A percentile compares a stretch with the other conserved stretches of the same genome.
Conservation (phyloP, 2,329 filamentous ascomycete species). For the Leptographium flavum region DNA sequence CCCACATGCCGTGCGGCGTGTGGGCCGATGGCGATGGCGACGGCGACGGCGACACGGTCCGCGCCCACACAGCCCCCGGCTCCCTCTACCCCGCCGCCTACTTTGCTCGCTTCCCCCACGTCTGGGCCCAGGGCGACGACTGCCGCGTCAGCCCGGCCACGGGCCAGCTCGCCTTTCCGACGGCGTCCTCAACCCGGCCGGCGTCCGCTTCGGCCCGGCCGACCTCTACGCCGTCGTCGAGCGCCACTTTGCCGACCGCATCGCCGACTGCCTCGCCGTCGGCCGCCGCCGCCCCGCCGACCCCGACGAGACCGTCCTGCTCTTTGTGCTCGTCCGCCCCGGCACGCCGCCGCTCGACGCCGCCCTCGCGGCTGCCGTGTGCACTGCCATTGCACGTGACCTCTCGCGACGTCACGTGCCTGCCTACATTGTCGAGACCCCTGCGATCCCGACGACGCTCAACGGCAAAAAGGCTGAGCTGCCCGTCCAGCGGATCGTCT, state of each 20-base stretch:
- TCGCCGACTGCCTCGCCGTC: conserved; percentile 65
- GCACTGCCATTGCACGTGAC: conserved; percentile 49
- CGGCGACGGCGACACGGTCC: conserved; percentile 5
- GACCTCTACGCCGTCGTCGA: conserved; percentile 70
- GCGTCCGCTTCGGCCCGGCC: conserved; percentile 64
- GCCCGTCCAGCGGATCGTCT: conserved; percentile 74
- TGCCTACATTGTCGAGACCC: conserved; percentile 63
- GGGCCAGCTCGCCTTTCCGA: conserved; percentile 51
- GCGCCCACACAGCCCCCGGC: conserved; percentile 28
- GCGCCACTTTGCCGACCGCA: conserved; percentile 42
- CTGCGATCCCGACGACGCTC: conserved; percentile 71
- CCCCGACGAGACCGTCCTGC: conserved; percentile 36
- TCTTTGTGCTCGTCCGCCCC: conserved; percentile 41
- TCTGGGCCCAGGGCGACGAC: conserved; percentile 79
- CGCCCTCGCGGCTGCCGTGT: conserved; percentile 42
- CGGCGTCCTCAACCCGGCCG: conserved; percentile 66
- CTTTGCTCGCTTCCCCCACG: conserved; percentile 48
- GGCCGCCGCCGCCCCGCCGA: conserved; percentile 54
- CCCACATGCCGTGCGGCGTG: conserved; percentile 58
- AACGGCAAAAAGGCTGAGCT: conserved; percentile 79
- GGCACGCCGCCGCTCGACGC: conserved; percentile 38
- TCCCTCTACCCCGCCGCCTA: conserved; percentile 46
- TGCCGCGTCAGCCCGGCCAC: conserved; percentile 56
- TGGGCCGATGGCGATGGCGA: conserved; percentile 34
- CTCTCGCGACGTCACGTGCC: conserved; percentile 64